phyloP scores from a whole-genome alignment of 2,329 filamentous ascomycete species.

The Ilyonectria robusta region DNA sequence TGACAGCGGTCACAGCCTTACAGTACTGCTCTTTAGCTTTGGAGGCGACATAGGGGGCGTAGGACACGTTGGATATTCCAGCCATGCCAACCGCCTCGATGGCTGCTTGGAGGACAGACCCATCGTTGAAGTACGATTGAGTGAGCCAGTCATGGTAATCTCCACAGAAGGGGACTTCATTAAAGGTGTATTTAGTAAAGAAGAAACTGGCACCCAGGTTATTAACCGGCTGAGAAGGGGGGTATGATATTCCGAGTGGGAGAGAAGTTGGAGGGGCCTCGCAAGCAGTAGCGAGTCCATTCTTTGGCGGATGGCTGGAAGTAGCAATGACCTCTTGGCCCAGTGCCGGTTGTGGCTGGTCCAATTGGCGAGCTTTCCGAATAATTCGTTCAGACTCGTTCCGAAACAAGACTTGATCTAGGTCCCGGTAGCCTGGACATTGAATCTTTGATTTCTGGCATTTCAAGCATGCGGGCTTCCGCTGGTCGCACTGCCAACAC shows the following conservation, averaged over 20 bases:
- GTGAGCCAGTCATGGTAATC: constrained; percentile 39
- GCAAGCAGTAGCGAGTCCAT: background rate
- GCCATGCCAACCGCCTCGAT: constrained; percentile 49
- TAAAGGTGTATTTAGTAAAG: constrained; percentile 42
- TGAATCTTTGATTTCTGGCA: constrained; percentile 41
- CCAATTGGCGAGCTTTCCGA: constrained; percentile 25
- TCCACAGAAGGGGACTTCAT: constrained; percentile 37
- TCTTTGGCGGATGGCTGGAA: background rate
- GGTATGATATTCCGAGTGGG: background rate
- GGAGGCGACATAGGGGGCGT: constrained; percentile 35
- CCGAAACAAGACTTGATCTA: constrained; percentile 43
- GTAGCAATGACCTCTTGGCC: background rate
- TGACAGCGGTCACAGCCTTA: constrained; percentile 31
- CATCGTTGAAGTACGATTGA: constrained; percentile 26
- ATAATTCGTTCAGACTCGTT: constrained; percentile 43
- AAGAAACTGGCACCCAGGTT: constrained; percentile 37
- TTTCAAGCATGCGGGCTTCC: constrained; percentile 42
- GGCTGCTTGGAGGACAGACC: constrained; percentile 29
- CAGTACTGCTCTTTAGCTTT: constrained; percentile 39
- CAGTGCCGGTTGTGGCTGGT: constrained; percentile 24
- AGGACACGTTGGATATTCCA: constrained; percentile 41
- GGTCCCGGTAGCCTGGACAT: constrained; percentile 47
- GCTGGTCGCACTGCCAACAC: constrained; percentile 45
- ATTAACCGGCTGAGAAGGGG: background rate
- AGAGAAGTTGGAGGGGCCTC: too few relatives aligned